Percentiles rank a stretch among this genome's conserved stretches.
Conservation (phyloP, 495 filamentous ascomycete species). For the Lineolata rhizophorae region DNA sequence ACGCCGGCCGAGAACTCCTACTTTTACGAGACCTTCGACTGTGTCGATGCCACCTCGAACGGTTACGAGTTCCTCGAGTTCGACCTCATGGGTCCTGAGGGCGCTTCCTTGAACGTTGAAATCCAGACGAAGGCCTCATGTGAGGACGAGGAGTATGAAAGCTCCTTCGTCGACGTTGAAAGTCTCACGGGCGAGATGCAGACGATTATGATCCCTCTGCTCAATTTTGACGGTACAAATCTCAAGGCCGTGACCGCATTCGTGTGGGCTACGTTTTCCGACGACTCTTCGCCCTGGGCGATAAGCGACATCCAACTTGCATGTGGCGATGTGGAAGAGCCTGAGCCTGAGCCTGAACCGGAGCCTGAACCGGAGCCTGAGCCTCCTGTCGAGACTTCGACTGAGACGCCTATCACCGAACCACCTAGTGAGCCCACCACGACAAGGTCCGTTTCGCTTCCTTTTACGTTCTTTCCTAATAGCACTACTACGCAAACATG, state of each 20-base stretch:
- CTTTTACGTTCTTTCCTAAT: no score
- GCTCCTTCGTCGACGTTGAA: slow-evolving; percentile 22
- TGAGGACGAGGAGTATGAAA: slow-evolving; percentile 21
- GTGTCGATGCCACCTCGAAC: slow-evolving; percentile 28
- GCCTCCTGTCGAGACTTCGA: no score
- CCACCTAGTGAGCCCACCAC: no score
- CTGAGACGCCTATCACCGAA: no score
- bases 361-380: no score
- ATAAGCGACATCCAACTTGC: slow-evolving; percentile 29
- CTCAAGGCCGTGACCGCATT: slow-evolving; percentile 27
- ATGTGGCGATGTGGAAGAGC: slow-evolving; percentile 17
- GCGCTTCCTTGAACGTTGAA: slow-evolving; percentile 27
- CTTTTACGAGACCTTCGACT: slow-evolving; percentile 36
- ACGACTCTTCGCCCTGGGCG: slow-evolving; percentile 23
- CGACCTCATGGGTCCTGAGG: slow-evolving; percentile 29
- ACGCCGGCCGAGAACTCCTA: slow-evolving; percentile 27
- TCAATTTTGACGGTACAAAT: slow-evolving; percentile 28
- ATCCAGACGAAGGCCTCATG: slow-evolving; percentile 29
- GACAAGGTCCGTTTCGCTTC: no score
- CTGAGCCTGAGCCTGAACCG: neutral
- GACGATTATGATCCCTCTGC: slow-evolving; percentile 29
- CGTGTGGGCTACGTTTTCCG: slow-evolving; percentile 28
- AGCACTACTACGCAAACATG: no score
- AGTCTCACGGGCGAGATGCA: slow-evolving; percentile 29
- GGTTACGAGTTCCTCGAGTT: slow-evolving; percentile 32